phyloP scores from a whole-genome alignment of 441 rosid genomes.

The Euphorbia celastroides region DNA sequence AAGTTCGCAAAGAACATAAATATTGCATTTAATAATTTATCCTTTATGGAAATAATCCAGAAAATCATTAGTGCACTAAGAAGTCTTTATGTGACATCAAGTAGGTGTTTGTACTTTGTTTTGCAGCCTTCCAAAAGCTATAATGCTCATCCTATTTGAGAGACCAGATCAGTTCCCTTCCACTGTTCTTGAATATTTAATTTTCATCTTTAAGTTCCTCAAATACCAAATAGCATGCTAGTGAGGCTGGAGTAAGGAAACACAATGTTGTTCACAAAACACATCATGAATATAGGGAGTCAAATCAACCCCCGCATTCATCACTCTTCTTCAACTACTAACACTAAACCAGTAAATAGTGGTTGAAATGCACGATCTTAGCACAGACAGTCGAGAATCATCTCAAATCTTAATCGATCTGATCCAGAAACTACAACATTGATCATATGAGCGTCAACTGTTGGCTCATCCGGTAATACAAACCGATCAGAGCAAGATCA shows the following conservation, averaged over 20 bases:
- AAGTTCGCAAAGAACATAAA: background rate
- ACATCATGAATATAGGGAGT: background rate
- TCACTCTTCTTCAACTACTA: background rate
- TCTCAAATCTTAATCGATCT: background rate
- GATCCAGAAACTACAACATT: background rate
- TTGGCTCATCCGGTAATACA: background rate
- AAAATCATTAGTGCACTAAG: background rate
- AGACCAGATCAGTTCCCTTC: background rate
- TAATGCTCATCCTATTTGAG: background rate
- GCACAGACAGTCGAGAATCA: background rate
- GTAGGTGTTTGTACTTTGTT: background rate
- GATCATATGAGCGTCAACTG: background rate
- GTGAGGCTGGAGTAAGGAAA: background rate
- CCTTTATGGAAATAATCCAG: background rate
- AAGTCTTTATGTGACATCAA: background rate
- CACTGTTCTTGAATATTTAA: background rate
- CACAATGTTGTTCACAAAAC: background rate
- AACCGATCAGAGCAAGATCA: background rate
- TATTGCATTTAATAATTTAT: background rate
- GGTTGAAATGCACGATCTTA: background rate
- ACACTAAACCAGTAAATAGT: background rate
- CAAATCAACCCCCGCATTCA: background rate
- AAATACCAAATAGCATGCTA: background rate
- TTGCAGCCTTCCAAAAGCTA: constrained; percentile 1
- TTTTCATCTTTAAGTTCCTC: background rate